Conservation (phyloP, 345 rosid species). For the Melaleuca alternifolia region DNA sequence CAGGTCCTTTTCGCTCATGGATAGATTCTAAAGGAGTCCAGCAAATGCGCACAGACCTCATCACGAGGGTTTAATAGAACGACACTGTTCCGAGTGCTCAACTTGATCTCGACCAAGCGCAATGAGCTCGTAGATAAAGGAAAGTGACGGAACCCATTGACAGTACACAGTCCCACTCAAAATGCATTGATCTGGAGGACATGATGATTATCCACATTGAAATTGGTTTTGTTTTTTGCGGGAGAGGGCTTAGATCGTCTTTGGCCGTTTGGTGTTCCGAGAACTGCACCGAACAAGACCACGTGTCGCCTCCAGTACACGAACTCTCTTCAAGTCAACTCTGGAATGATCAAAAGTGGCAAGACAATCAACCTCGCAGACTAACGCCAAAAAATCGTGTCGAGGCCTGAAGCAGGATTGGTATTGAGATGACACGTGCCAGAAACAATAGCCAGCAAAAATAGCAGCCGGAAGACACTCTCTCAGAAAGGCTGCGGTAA, state of each 20-base stretch:
- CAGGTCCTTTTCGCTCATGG: background rate
- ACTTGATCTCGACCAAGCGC: background rate
- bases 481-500: background rate
- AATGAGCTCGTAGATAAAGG: background rate
- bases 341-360: background rate
- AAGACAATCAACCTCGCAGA: background rate
- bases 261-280: background rate
- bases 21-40: background rate
- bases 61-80: background rate
- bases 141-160: background rate
- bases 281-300: background rate
- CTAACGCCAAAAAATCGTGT: background rate
- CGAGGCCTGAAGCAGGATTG: background rate
- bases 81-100: background rate
- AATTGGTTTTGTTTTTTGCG: background rate
- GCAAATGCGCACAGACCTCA: background rate
- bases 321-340: background rate
- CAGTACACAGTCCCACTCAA: background rate
- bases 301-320: background rate
- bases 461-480: background rate
- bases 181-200: background rate
- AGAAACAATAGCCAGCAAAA: background rate
- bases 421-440: background rate
- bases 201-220: background rate
- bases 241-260: background rate